phyloP scores from a whole-genome alignment of 495 filamentous ascomycete species.

The Talaromyces stipitatus region DNA sequence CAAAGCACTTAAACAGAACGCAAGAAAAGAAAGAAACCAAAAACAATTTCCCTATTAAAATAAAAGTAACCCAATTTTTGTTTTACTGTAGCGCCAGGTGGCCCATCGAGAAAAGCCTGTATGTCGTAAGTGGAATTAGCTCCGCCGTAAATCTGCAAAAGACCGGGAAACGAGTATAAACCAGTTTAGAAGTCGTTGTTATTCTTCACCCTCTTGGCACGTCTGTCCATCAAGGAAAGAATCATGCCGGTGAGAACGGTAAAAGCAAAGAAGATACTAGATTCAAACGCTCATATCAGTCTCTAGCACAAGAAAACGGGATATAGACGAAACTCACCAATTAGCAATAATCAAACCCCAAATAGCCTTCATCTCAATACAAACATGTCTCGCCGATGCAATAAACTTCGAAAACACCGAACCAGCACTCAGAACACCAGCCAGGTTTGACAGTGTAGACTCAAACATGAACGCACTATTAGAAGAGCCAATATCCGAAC shows the following conservation, averaged over 20 bases:
- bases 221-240: constrained; percentile 12
- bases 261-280: constrained; percentile 64
- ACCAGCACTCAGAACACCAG: not conserved
- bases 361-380: constrained; percentile 78
- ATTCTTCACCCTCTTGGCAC: not conserved
- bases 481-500: constrained; percentile 44
- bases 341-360: constrained; percentile 85
- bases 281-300: constrained; percentile 2
- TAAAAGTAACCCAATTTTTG: not conserved
- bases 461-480: constrained; percentile 32
- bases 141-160: not conserved
- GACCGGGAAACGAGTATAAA: no score
- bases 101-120: no score
- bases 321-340: constrained; percentile 41
- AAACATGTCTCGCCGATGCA: constrained; percentile 59
- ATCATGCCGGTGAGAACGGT: constrained; percentile 34
- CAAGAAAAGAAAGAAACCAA: constrained; percentile 2
- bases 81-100: not conserved
- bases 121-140: not conserved
- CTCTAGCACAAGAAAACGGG: not conserved
- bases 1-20: not conserved
- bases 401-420: constrained; percentile 50
- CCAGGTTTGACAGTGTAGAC: constrained; percentile 18
- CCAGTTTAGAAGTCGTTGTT: no score
- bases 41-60: not conserved